Percentiles rank a stretch among this genome's conserved stretches.
Conservation (phyloP, 768 basidiomycete species). For the Trichaptum fuscoviolaceum region DNA sequence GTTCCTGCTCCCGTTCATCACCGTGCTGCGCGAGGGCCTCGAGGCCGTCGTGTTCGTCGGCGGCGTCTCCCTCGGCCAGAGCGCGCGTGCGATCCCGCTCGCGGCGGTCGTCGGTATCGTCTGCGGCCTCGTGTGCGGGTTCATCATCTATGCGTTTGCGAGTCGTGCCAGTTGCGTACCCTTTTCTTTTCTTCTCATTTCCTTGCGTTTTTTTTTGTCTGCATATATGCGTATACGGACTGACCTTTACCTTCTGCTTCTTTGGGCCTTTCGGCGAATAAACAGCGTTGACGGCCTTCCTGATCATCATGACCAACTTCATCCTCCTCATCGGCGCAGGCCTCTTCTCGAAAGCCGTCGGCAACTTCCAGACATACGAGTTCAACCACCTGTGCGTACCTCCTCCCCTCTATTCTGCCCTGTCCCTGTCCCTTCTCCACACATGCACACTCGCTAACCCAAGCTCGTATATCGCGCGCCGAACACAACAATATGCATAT, state of each 20-base stretch:
- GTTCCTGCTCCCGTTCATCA: slow-evolving; percentile 85
- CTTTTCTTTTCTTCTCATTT: no score
- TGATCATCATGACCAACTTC: slow-evolving; percentile 87
- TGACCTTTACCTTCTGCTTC: neutral
- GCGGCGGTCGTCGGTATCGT: slow-evolving; percentile 83
- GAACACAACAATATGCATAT: no score
- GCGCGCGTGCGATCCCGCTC: slow-evolving; percentile 83
- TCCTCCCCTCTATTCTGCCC: neutral
- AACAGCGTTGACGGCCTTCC: slow-evolving; percentile 83
- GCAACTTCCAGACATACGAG: slow-evolving; percentile 62
- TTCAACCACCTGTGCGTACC: slow-evolving; percentile 47
- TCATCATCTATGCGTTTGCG: slow-evolving; percentile 75
- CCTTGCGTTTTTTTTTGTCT: no score
- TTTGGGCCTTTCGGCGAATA: no score
- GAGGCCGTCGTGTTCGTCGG: slow-evolving; percentile 94
- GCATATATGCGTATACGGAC: neutral
- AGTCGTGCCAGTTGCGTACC: slow-evolving; percentile 57
- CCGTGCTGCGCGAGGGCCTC: slow-evolving; percentile 90
- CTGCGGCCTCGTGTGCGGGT: slow-evolving; percentile 68
- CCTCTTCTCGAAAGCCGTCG: slow-evolving; percentile 76
- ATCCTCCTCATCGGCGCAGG: slow-evolving; percentile 93
- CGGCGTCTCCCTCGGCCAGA: slow-evolving; percentile 81
- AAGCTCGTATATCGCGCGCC: no score
- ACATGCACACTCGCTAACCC: slow-evolving; percentile 9
- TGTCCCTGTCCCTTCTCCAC: neutral